Base-by-base conservation (phyloP, 164 flowering plant genomes). In the Warburgia ugandensis region DNA sequence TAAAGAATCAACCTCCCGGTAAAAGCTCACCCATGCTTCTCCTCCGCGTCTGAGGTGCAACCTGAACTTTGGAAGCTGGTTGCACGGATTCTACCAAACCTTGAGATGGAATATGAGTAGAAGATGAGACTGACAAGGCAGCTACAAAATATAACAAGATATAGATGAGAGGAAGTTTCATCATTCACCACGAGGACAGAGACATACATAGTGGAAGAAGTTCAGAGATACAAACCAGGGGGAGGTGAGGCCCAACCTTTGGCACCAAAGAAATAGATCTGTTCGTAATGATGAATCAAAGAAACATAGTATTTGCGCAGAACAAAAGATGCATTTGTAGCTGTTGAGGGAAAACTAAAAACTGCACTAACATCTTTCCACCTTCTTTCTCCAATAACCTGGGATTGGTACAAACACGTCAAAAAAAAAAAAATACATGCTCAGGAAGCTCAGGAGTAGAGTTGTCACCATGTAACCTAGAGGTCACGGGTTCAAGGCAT, bases 321-420 rank as follows among this genome's bases (percentile, higher is more conserved):
- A 56, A 92, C 81, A 58, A 85, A 92, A 16, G 98, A 92, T 12
- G 98, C 98, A 65, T 92, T 92, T 52, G 98, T 92, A 5, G 96
- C 98, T 12, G 96, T 85, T 1, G 95, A 76, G 8, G 98, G 98
- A 32, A 87, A 92, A 66, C 64, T 78, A 74, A 92, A 92, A 50
- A 69, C 68, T n/a, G 94, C 77, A 32, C 95, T 92, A 47, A 87
- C 81, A 54, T 92, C 98, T 67, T 78, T 92, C 98, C 98, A 92
- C 55, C 77, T 80, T 58, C 73, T 77, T 45, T 83, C 96, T 51
- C 61, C 64, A 22, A 87, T 58, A 23, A 92, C 68, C 96, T 92
- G 82, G 14, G 8, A 38, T 31, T 13, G 6, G 12, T 31, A 46
- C 23, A 7, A 29, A 38, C 14, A 22, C 23, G 54, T 17, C 21